Evolutionary conservation across 352 stramenopile genomes (phyloP).

Genomic region (Thalassiosira mediterranea): DNA sequence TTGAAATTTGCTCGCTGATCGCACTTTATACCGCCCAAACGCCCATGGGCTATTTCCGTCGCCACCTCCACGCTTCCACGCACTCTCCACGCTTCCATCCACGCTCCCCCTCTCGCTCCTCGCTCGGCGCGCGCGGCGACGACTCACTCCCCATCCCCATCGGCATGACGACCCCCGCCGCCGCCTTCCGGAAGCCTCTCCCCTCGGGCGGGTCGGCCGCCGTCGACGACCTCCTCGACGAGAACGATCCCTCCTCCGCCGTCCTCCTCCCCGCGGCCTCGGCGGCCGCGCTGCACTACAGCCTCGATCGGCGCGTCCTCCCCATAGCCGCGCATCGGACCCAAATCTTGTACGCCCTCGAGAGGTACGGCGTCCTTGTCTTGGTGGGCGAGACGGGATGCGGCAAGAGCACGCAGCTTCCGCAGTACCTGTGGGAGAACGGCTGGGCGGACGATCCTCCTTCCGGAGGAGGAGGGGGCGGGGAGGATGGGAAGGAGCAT

Average conservation of each 20-base stretch:
- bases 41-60: no score
- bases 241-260: neutral
- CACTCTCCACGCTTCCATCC: no score
- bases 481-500: constrained; percentile 93
- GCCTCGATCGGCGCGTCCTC: constrained; percentile 67
- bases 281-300: no score
- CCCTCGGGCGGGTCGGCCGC: neutral
- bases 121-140: no score
- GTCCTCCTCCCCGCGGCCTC: neutral
- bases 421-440: constrained; percentile 87
- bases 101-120: no score
- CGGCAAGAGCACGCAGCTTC: constrained; percentile 97
- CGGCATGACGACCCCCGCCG: neutral
- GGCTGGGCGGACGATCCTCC: constrained; percentile 76
- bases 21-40: no score
- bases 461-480: constrained; percentile 69
- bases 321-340: constrained; percentile 89
- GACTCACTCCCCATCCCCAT: no score
- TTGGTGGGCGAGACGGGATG: constrained; percentile 97
- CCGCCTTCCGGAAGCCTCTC: neutral
- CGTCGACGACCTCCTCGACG: neutral
- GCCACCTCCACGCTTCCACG: no score
- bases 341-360: constrained; percentile 90
- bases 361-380: constrained; percentile 91
- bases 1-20: no score